Percentiles rank a stretch among this genome's conserved stretches.
These are phyloP conservation scores for Globisporangium polare DNA, from an alignment of 352 stramenopile genomes.

Conservation along the genomic window DNA sequence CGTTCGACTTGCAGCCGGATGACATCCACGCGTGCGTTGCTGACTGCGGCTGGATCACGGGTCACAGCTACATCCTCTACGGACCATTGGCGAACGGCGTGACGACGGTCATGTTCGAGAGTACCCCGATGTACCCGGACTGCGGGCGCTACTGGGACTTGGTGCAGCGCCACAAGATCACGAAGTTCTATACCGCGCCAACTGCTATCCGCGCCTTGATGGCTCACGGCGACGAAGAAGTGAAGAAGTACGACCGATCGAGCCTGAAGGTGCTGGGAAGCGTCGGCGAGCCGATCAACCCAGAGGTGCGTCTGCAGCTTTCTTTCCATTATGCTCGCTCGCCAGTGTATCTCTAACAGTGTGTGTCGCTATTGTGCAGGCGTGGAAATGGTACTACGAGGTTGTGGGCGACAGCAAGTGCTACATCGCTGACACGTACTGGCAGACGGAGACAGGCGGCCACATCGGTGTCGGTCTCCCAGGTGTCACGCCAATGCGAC, in stretches of 20 bases:
- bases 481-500: constrained; percentile 86
- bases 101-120: constrained; percentile 99
- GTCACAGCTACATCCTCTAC: constrained; percentile 97
- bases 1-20: constrained; percentile 92
- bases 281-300: constrained; percentile 99
- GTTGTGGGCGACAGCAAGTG: constrained; percentile 87
- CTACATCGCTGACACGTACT: constrained; percentile 97
- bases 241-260: constrained; percentile 94
- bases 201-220: constrained; percentile 98
- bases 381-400: constrained; percentile 97
- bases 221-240: constrained; percentile 90
- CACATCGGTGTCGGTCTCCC: constrained; percentile 94
- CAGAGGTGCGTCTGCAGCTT: constrained; percentile 40
- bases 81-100: constrained; percentile 94
- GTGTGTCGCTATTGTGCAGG: constrained; percentile 9
- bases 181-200: constrained; percentile 92
- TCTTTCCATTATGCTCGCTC: background rate
- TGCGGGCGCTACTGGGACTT: constrained; percentile 96
- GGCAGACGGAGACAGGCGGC: constrained; percentile 97
- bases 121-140: constrained; percentile 96
- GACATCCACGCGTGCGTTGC: constrained; percentile 95
- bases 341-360: background rate
- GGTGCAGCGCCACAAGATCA: constrained; percentile 96
- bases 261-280: constrained; percentile 94
- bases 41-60: constrained; percentile 97